These are phyloP conservation scores for Colletotrichum sp. DNA, from an alignment of 2,329 filamentous ascomycete species.

Conservation along the genomic window DNA sequence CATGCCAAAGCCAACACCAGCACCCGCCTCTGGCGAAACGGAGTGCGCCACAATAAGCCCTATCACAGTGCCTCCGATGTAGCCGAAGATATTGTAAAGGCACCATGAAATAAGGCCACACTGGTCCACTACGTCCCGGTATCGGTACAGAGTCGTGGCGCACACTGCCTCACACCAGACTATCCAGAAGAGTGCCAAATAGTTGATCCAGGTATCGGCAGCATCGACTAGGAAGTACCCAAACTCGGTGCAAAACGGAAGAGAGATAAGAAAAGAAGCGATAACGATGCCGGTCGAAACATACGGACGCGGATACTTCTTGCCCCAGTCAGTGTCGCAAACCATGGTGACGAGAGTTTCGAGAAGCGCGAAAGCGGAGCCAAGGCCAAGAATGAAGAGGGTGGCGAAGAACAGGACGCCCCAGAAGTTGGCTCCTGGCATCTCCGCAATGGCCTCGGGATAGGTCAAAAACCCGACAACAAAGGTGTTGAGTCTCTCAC, in stretches of 20 bases:
- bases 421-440: slow-evolving; percentile 62
- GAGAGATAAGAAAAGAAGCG: slow-evolving; percentile 50
- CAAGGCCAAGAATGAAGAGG: slow-evolving; percentile 57
- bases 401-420: slow-evolving; percentile 59
- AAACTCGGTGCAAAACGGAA: slow-evolving; percentile 60
- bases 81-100: slow-evolving; percentile 48
- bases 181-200: slow-evolving; percentile 55
- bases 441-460: slow-evolving; percentile 56
- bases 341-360: slow-evolving; percentile 56
- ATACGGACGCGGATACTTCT: slow-evolving; percentile 42
- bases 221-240: slow-evolving; percentile 58
- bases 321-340: slow-evolving; percentile 46
- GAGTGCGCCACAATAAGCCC: slow-evolving; percentile 54
- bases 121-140: slow-evolving; percentile 46
- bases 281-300: slow-evolving; percentile 51
- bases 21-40: slow-evolving; percentile 43
- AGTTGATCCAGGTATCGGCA: slow-evolving; percentile 58
- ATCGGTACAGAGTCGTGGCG: slow-evolving; percentile 56
- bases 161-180: slow-evolving; percentile 55
- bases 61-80: slow-evolving; percentile 51
- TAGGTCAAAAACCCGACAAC: slow-evolving; percentile 60
- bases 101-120: slow-evolving; percentile 45
- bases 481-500: slow-evolving; percentile 50
- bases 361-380: slow-evolving; percentile 58
- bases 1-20: slow-evolving; percentile 53